A percentile compares a stretch with the other conserved stretches of the same genome.
phyloP scores from a whole-genome alignment of 257 asterid genomes.

The Solanum sejunctum region DNA sequence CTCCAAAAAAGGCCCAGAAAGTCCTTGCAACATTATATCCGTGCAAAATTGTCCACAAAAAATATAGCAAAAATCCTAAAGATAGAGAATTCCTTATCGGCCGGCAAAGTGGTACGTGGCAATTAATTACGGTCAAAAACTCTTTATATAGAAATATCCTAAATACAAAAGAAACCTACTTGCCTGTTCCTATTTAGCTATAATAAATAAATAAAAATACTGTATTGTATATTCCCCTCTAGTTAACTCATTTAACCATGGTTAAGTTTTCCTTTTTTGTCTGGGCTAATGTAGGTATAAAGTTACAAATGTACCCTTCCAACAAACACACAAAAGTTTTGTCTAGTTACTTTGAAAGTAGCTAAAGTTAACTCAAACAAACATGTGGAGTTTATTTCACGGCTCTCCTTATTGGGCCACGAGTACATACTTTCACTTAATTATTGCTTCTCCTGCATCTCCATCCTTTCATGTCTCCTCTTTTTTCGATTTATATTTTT shows the following conservation, averaged over 20 bases:
- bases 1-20: background rate
- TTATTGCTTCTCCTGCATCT: background rate
- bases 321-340: background rate
- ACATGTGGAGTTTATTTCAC: background rate
- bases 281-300: background rate
- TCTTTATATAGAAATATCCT: background rate
- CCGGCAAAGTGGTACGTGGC: background rate
- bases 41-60: background rate
- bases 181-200: background rate
- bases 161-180: background rate
- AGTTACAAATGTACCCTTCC: conserved; percentile 6
- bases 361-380: background rate
- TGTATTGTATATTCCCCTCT: background rate
- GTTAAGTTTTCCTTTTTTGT: background rate
- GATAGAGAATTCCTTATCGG: background rate
- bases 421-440: background rate
- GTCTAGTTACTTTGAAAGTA: conserved; percentile 1
- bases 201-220: background rate
- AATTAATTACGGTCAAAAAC: background rate
- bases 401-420: background rate
- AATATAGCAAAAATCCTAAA: background rate
- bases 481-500: background rate
- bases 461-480: background rate
- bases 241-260: background rate
- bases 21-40: background rate